These are phyloP conservation scores for Xylaria scruposa DNA, from an alignment of 495 filamentous ascomycete genomes.

Conservation along the genomic window DNA sequence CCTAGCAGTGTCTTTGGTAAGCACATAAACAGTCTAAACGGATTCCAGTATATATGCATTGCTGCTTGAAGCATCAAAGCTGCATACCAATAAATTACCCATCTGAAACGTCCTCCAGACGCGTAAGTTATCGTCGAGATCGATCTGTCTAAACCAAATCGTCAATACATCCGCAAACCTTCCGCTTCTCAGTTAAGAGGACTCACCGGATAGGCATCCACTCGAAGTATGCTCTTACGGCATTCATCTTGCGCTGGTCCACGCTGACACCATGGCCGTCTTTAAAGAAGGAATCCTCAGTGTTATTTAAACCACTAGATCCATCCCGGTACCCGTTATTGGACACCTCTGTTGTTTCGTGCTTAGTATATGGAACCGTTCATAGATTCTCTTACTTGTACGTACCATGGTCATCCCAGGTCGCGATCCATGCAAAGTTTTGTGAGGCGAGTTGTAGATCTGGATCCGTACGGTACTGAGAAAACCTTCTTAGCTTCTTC, in stretches of 20 bases:
- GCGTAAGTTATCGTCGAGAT: slow-evolving; percentile 73
- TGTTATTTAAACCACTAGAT: slow-evolving; percentile 61
- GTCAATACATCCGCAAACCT: not conserved
- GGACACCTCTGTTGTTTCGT: slow-evolving; percentile 52
- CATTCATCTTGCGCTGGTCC: slow-evolving; percentile 73
- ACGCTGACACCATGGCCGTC: slow-evolving; percentile 63
- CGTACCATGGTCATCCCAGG: slow-evolving; percentile 72
- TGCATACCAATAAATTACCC: slow-evolving; percentile 55
- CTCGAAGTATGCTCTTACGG: slow-evolving; percentile 74
- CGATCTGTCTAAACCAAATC: slow-evolving; percentile 52
- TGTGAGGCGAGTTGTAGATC: slow-evolving; percentile 65
- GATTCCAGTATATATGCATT: not conserved
- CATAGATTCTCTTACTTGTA: not conserved
- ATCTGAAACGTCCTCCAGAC: slow-evolving; percentile 73
- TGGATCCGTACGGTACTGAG: slow-evolving; percentile 63
- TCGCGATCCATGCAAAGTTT: slow-evolving; percentile 70
- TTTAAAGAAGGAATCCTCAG: slow-evolving; percentile 64
- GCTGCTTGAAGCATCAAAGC: not conserved
- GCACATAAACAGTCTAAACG: not conserved
- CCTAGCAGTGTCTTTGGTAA: slow-evolving; percentile 43
- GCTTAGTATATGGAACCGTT: slow-evolving; percentile 8
- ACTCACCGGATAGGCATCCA: slow-evolving; percentile 65
- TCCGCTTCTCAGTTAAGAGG: not conserved
- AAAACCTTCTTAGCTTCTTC: slow-evolving; percentile 7
- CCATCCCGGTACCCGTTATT: slow-evolving; percentile 69